Evolutionary conservation across 495 filamentous ascomycete species (phyloP).

Genomic region (Evansstolkia leycettana): DNA sequence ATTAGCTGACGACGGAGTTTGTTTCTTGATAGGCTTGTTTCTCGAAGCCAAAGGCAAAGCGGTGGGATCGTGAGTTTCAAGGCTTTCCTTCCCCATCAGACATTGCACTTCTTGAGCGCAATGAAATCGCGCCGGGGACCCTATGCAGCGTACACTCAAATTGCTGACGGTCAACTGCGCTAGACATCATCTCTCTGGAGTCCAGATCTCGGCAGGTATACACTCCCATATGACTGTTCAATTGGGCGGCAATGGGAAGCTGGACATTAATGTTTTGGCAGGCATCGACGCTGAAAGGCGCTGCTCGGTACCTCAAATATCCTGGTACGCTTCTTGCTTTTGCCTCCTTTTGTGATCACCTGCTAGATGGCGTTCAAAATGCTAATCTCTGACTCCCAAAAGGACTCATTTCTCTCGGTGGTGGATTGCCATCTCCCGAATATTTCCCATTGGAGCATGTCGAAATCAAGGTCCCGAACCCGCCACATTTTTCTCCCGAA

Average conservation of each 20-base stretch:
- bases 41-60: conserved; percentile 66
- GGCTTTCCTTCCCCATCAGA: background rate
- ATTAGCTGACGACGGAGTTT: background rate
- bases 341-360: no score
- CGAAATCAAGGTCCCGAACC: conserved; percentile 52
- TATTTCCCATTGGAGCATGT: conserved; percentile 78
- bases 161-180: no score
- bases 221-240: no score
- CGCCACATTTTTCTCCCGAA: conserved; percentile 56
- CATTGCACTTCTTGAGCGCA: no score
- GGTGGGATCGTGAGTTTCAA: conserved; percentile 65
- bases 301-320: conserved; percentile 60
- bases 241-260: conserved; percentile 1
- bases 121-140: no score
- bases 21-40: conserved; percentile 24
- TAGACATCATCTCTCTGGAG: conserved; percentile 28
- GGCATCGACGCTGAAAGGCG: conserved; percentile 61
- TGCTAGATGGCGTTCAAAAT: background rate
- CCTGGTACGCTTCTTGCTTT: conserved; percentile 36
- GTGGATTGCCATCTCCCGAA: conserved; percentile 76
- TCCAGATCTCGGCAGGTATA: conserved; percentile 29
- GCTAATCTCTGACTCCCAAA: background rate
- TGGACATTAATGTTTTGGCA: conserved; percentile 10
- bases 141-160: no score
- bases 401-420: conserved; percentile 76